Conservation (phyloP, 2,329 filamentous ascomycete genomes). For the Zelopaecilomyces penicillatus region DNA sequence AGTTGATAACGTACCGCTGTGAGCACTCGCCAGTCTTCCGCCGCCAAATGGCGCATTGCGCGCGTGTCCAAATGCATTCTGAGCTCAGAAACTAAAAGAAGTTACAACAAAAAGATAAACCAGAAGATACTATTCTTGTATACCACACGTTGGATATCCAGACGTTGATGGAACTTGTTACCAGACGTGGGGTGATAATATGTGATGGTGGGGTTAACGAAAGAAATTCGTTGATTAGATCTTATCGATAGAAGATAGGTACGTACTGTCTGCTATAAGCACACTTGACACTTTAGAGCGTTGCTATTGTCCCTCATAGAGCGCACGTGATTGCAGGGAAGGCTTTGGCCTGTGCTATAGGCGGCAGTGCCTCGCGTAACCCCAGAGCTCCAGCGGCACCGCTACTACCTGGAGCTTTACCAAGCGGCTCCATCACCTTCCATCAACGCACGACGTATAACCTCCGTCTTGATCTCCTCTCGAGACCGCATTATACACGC, state of each 20-base stretch:
- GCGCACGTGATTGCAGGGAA: slow-evolving; percentile 23
- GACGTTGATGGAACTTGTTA: no score
- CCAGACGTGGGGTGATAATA: slow-evolving; percentile 15
- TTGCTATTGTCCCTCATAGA: slow-evolving; percentile 6
- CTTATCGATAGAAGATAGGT: slow-evolving; percentile 22
- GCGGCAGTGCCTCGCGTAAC: slow-evolving; percentile 40
- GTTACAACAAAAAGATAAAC: no score
- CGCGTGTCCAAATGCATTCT: slow-evolving; percentile 92
- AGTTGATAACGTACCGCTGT: slow-evolving; percentile 59
- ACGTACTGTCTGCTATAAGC: background rate
- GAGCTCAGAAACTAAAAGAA: no score
- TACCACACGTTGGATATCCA: no score
- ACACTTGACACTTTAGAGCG: background rate
- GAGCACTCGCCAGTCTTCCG: slow-evolving; percentile 92
- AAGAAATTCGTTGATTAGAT: slow-evolving; percentile 22
- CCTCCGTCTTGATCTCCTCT: slow-evolving; percentile 14
- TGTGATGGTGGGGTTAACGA: slow-evolving; percentile 19
- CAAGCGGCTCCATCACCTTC: slow-evolving; percentile 30
- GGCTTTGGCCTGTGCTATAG: slow-evolving; percentile 21
- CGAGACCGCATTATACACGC: slow-evolving; percentile 4
- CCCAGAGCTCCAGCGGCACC: slow-evolving; percentile 20
- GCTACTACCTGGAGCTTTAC: slow-evolving; percentile 24
- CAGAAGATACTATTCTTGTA: no score
- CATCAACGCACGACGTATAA: slow-evolving; percentile 20
- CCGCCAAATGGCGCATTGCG: slow-evolving; percentile 81